phyloP scores from a whole-genome alignment of 1,284 basidiomycete species.

The Marasmius tenuissimus region DNA sequence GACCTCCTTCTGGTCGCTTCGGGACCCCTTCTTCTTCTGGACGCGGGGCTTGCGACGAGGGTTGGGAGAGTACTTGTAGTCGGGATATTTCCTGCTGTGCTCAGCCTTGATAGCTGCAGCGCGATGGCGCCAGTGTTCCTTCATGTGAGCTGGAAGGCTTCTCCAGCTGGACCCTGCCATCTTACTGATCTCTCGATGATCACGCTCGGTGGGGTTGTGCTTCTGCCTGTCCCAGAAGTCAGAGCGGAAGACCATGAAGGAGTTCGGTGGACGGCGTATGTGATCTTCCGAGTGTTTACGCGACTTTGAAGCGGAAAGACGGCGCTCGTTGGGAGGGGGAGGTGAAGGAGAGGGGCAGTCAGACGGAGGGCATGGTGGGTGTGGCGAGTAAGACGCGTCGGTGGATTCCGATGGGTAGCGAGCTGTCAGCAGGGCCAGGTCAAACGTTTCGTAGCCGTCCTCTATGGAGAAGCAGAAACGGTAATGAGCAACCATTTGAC shows the following conservation, averaged over 20 bases:
- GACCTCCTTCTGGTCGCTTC: slow-evolving; percentile 28
- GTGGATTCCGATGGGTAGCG: background rate
- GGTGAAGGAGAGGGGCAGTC: slow-evolving; percentile 1
- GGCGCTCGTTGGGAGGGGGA: slow-evolving; percentile 6
- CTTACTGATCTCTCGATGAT: slow-evolving; percentile 54
- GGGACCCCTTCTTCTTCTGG: slow-evolving; percentile 30
- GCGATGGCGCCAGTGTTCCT: slow-evolving; percentile 49
- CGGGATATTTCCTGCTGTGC: slow-evolving; percentile 47
- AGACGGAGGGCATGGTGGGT: slow-evolving; percentile 11
- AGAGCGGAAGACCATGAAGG: slow-evolving; percentile 83
- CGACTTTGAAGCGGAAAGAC: slow-evolving; percentile 32
- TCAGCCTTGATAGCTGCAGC: slow-evolving; percentile 48
- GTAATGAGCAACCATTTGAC: background rate
- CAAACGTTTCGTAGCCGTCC: slow-evolving; percentile 14
- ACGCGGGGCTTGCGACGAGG: slow-evolving; percentile 25
- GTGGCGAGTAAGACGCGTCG: background rate
- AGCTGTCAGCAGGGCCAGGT: background rate
- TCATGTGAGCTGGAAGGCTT: slow-evolving; percentile 19
- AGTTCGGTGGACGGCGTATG: slow-evolving; percentile 79
- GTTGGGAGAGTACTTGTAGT: slow-evolving; percentile 55
- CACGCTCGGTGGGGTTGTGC: slow-evolving; percentile 35
- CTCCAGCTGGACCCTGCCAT: slow-evolving; percentile 41
- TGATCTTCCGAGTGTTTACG: slow-evolving; percentile 42
- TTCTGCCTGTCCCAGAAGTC: slow-evolving; percentile 57
- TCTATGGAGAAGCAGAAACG: slow-evolving; percentile 10